phyloP scores from a whole-genome alignment of 257 asterid species.

The Solanum etuberosum region DNA sequence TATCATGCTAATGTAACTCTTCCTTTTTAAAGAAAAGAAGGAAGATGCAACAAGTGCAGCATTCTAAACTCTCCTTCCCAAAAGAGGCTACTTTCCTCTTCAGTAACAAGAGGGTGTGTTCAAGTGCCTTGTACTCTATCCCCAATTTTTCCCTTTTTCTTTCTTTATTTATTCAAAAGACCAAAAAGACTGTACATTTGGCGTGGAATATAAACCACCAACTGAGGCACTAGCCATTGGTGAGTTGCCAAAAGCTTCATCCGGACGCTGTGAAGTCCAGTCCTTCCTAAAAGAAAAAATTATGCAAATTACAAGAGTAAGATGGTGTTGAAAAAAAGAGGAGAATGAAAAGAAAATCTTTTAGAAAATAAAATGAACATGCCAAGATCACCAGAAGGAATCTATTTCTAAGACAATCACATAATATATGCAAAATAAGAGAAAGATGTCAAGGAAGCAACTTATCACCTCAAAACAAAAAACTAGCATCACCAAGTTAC shows the following conservation, averaged over 20 bases:
- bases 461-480: background rate
- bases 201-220: conserved; percentile 69
- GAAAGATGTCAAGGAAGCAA: background rate
- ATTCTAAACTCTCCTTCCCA: conserved; percentile 30
- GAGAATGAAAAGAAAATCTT: background rate
- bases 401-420: background rate
- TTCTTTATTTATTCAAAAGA: conserved; percentile 14
- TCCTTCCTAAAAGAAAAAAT: conserved; percentile 40
- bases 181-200: conserved; percentile 86
- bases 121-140: conserved; percentile 16
- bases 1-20: conserved; percentile 44
- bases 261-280: conserved; percentile 34
- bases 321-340: background rate
- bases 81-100: conserved; percentile 37
- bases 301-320: background rate
- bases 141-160: background rate
- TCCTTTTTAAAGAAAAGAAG: conserved; percentile 50
- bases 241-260: conserved; percentile 44
- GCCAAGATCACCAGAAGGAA: background rate
- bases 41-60: conserved; percentile 42
- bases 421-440: background rate
- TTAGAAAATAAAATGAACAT: background rate
- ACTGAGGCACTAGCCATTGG: conserved; percentile 43
- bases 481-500: background rate
- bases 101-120: conserved; percentile 24